Evolutionary conservation across 129 eudicot species (phyloP).

Genomic region (Rutidosis leptorrhynchoides): DNA sequence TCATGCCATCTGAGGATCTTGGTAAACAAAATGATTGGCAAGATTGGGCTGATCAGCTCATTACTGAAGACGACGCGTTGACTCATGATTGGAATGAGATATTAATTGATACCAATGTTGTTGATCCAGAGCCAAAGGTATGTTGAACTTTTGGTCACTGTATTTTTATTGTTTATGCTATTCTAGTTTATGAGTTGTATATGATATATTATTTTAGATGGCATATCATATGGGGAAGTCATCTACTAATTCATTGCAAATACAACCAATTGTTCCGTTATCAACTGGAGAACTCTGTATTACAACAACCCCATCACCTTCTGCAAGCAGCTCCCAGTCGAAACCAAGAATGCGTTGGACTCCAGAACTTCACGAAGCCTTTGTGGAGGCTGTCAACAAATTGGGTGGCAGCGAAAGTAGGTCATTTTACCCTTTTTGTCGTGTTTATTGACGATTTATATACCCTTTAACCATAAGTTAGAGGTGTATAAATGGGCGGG

Average conservation of each 20-base stretch:
- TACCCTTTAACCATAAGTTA: background rate
- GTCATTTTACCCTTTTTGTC: background rate
- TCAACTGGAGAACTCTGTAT: conserved; percentile 54
- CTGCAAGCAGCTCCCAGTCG: conserved; percentile 46
- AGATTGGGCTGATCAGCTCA: conserved; percentile 82
- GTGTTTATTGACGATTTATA: background rate
- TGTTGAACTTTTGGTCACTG: background rate
- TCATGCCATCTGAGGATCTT: conserved; percentile 52
- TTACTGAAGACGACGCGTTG: conserved; percentile 61
- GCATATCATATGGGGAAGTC: conserved; percentile 47
- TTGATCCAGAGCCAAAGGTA: conserved; percentile 68
- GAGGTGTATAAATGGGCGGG: background rate
- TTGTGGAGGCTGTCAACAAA: conserved; percentile 91
- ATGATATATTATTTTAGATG: conserved; percentile 32
- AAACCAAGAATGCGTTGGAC: conserved; percentile 99
- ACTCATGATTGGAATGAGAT: conserved; percentile 81
- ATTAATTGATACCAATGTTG: conserved; percentile 52
- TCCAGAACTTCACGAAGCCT: conserved; percentile 98
- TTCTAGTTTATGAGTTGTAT: background rate
- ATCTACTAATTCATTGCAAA: conserved; percentile 43
- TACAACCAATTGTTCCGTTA: conserved; percentile 41
- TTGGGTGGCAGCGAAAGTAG: conserved; percentile 98
- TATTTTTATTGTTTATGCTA: background rate
- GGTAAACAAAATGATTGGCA: conserved; percentile 56
- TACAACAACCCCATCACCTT: conserved; percentile 46